Conservation (phyloP, 257 asterid genomes). For the Capsicum pubescens region DNA sequence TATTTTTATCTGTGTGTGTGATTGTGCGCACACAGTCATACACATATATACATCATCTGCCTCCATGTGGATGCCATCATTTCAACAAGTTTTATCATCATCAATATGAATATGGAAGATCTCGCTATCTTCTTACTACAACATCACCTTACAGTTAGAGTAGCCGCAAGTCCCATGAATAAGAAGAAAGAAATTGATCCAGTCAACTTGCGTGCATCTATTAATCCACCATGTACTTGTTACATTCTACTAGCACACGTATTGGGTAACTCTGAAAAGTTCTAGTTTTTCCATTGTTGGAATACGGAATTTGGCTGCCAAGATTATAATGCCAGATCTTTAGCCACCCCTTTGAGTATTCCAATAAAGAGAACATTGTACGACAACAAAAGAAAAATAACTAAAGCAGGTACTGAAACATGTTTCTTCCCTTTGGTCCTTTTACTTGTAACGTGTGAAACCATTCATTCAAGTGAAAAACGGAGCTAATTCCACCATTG, state of each 20-base stretch:
- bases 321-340: background rate
- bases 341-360: background rate
- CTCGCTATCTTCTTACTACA: background rate
- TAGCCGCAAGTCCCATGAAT: background rate
- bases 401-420: too few relatives aligned
- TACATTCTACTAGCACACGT: background rate
- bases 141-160: background rate
- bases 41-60: background rate
- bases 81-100: background rate
- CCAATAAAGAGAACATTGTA: constrained; percentile 9
- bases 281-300: background rate
- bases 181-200: background rate
- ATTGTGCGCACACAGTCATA: too few relatives aligned
- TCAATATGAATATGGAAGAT: constrained; percentile 19
- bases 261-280: background rate
- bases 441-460: background rate
- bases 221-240: constrained; percentile 22
- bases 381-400: too few relatives aligned
- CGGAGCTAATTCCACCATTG: background rate
- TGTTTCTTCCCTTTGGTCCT: background rate
- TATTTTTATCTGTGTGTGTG: background rate
- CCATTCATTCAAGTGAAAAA: background rate
- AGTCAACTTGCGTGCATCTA: background rate
- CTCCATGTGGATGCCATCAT: constrained; percentile 1
- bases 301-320: background rate